A percentile compares a stretch with the other conserved stretches of the same genome.
Conservation (phyloP, 352 stramenopile species). For the Phytopythium oedochilum region DNA sequence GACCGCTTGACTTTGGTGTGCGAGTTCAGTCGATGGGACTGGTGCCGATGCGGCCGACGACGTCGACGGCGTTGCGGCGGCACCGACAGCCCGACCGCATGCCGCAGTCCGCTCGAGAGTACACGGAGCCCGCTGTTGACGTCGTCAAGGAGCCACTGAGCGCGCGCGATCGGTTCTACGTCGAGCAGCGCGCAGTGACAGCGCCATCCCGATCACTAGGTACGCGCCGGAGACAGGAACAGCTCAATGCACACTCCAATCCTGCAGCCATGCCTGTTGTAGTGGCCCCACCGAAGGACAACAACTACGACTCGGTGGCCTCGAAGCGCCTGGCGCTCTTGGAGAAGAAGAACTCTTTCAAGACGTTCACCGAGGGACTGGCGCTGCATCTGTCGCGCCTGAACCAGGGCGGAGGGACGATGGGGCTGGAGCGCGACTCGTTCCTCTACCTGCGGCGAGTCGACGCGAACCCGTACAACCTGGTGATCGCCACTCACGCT, state of each 20-base stretch:
- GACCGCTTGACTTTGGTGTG: constrained; percentile 1
- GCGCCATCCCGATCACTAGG: constrained; percentile 11
- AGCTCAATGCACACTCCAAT: neutral
- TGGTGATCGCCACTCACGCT: constrained; percentile 58
- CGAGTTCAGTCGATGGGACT: constrained; percentile 6
- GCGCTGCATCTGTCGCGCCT: constrained; percentile 28
- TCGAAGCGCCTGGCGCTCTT: constrained; percentile 19
- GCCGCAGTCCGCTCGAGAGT: constrained; percentile 17
- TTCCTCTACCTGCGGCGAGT: constrained; percentile 74
- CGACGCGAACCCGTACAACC: constrained; percentile 75
- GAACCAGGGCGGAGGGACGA: neutral
- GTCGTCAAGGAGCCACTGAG: constrained; percentile 42
- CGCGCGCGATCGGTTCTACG: constrained; percentile 55
- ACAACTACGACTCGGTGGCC: neutral
- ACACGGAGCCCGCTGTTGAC: neutral
- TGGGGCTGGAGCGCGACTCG: constrained; percentile 27
- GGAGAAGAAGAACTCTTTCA: constrained; percentile 35
- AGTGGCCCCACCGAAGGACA: neutral
- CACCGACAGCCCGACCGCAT: constrained; percentile 6
- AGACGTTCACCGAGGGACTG: constrained; percentile 59
- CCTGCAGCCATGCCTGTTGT: neutral
- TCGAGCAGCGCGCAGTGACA: constrained; percentile 42
- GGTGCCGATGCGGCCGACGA: constrained; percentile 45
- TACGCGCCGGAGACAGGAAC: neutral
- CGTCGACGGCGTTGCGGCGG: constrained; percentile 16